Conservation (phyloP, 495 filamentous ascomycete genomes). For the Cetradonia linearis region DNA sequence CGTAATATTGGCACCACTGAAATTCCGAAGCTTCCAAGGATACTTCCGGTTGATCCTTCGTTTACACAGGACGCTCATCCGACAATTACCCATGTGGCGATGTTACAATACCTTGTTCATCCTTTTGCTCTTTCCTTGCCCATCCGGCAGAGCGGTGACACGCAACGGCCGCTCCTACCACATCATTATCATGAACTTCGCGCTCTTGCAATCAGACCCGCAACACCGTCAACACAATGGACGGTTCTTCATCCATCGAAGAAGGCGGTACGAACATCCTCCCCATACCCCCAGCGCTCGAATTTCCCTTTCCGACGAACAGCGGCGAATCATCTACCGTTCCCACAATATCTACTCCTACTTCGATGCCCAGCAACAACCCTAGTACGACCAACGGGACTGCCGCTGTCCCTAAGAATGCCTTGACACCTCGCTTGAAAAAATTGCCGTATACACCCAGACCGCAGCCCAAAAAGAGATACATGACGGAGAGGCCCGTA, state of each 20-base stretch:
- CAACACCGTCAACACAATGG: background rate
- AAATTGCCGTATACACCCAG: background rate
- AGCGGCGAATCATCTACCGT: conserved; percentile 12
- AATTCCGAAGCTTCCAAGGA: background rate
- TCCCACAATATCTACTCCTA: conserved; percentile 7
- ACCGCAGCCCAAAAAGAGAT: conserved; percentile 12
- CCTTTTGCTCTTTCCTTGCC: background rate
- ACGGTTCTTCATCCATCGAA: conserved; percentile 3
- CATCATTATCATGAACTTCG: background rate
- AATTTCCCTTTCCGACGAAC: conserved; percentile 22
- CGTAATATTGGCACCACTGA: background rate
- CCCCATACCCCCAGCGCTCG: conserved; percentile 23
- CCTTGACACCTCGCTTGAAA: background rate
- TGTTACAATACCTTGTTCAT: background rate
- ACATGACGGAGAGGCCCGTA: conserved; percentile 18
- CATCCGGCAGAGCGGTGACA: background rate
- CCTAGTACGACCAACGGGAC: background rate
- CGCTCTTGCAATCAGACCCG: background rate
- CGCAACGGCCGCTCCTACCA: background rate
- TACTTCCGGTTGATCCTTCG: background rate
- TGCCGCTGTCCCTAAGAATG: background rate
- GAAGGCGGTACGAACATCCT: conserved; percentile 20
- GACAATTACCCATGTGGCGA: too few relatives aligned
- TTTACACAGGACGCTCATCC: background rate
- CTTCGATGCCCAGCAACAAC: conserved; percentile 5